Conservation (phyloP, 257 asterid genomes). For the Handroanthus guayacan region DNA sequence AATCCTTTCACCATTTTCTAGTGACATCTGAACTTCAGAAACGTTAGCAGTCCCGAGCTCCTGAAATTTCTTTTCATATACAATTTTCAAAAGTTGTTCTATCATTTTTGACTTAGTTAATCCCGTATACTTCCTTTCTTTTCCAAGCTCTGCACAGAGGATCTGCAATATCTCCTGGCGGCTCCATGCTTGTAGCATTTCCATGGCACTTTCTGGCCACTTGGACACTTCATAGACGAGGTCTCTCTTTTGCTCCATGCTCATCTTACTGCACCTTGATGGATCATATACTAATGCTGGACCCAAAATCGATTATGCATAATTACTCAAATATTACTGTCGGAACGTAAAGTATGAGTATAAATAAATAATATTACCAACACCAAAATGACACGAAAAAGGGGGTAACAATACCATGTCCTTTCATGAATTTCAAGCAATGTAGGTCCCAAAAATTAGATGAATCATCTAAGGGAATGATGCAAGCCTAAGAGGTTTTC, state of each 20-base stretch:
- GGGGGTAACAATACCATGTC: neutral
- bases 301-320: neutral
- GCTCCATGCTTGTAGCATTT: constrained; percentile 66
- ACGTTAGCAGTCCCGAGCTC: constrained; percentile 33
- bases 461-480: neutral
- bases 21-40: constrained; percentile 40
- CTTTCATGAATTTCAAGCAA: neutral
- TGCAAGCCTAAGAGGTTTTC: neutral
- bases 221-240: constrained; percentile 65
- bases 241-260: constrained; percentile 73
- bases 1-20: constrained; percentile 48
- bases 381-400: constrained; percentile 8
- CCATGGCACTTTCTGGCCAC: constrained; percentile 67
- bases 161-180: constrained; percentile 73
- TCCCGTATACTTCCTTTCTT: constrained; percentile 72
- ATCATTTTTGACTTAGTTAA: constrained; percentile 66
- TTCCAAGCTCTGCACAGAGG: constrained; percentile 78
- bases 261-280: constrained; percentile 60
- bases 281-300: constrained; percentile 64
- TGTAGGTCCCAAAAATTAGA: neutral
- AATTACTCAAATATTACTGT: neutral
- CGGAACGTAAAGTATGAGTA: neutral
- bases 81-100: constrained; percentile 63
- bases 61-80: constrained; percentile 51
- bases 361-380: neutral